Evolutionary conservation across 2,329 filamentous ascomycete species (phyloP).

Genomic region (Berkeleyomyces rouxiae): DNA sequence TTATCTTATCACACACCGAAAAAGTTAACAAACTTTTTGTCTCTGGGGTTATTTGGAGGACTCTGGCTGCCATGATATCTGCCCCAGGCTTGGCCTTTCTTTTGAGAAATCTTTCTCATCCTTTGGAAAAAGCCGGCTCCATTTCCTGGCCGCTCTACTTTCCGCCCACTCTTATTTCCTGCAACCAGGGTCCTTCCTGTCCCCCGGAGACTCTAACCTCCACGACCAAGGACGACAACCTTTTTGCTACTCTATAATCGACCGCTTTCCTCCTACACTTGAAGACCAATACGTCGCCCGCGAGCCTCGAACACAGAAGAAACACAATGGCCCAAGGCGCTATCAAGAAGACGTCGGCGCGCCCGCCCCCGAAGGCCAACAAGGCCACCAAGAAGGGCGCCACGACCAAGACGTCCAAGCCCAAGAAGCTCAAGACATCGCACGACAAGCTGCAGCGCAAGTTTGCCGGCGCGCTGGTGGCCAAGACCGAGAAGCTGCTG

Average conservation of each 20-base stretch:
- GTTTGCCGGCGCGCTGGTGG: slow-evolving; percentile 36
- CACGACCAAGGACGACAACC: too few relatives aligned
- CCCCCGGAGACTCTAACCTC: too few relatives aligned
- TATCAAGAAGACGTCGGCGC: slow-evolving; percentile 30
- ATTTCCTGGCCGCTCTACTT: too few relatives aligned
- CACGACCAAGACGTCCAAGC: slow-evolving; percentile 33
- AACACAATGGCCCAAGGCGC: slow-evolving; percentile 37
- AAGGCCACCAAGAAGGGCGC: slow-evolving; percentile 19
- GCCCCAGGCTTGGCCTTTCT: too few relatives aligned
- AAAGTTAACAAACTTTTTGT: neutral
- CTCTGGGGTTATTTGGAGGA: too few relatives aligned
- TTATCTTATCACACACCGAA: slow-evolving; percentile 1
- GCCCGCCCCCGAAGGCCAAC: slow-evolving; percentile 22
- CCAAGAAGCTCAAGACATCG: slow-evolving; percentile 27
- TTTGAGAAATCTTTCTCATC: too few relatives aligned
- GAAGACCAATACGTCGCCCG: neutral
- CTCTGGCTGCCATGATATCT: too few relatives aligned
- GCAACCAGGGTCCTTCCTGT: too few relatives aligned
- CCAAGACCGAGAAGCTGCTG: slow-evolving; percentile 39
- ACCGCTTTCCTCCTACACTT: neutral
- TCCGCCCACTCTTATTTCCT: too few relatives aligned
- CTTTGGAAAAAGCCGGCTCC: too few relatives aligned
- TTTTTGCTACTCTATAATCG: neutral
- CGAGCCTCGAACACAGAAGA: too few relatives aligned
- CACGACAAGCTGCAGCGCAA: slow-evolving; percentile 39